phyloP scores from a whole-genome alignment of 768 basidiomycete genomes.

The Symmetrospora coprosmae region DNA sequence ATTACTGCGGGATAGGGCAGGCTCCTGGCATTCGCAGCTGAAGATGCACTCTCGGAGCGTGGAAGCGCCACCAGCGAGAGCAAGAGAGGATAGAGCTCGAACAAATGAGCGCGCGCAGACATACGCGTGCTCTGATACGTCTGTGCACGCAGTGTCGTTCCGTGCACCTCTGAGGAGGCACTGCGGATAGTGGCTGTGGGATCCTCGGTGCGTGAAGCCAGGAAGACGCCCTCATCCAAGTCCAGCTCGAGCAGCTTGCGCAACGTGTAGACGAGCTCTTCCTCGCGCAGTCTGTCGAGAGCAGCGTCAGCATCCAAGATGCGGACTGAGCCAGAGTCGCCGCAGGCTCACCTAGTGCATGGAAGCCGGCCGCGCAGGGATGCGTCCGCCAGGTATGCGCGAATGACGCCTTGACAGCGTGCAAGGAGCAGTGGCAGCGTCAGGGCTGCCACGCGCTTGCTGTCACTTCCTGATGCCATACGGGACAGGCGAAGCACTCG shows the following conservation, averaged over 20 bases:
- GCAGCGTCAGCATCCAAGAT: neutral
- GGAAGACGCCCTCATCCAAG: conserved; percentile 62
- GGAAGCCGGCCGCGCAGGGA: conserved; percentile 71
- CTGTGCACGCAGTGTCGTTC: neutral
- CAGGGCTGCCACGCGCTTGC: conserved; percentile 52
- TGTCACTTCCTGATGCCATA: neutral
- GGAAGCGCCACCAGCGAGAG: conserved; percentile 13
- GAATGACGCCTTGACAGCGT: conserved; percentile 57
- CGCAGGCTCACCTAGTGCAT: conserved; percentile 56
- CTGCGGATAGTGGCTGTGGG: conserved; percentile 40
- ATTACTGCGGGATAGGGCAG: too few relatives aligned
- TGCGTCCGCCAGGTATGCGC: conserved; percentile 69
- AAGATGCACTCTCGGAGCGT: neutral
- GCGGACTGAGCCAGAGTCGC: neutral
- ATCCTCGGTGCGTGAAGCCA: conserved; percentile 55
- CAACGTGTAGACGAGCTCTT: conserved; percentile 73
- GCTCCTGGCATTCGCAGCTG: too few relatives aligned
- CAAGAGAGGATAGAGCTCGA: conserved; percentile 61
- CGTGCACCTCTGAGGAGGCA: neutral
- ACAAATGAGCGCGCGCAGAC: conserved; percentile 54
- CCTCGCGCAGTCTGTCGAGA: conserved; percentile 58
- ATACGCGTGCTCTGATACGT: conserved; percentile 42
- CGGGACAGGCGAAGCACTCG: neutral
- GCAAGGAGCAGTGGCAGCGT: conserved; percentile 57
- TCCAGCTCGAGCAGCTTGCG: conserved; percentile 57